Base-by-base conservation (phyloP, 306 rosid species). In the Canavalia gladiata region DNA sequence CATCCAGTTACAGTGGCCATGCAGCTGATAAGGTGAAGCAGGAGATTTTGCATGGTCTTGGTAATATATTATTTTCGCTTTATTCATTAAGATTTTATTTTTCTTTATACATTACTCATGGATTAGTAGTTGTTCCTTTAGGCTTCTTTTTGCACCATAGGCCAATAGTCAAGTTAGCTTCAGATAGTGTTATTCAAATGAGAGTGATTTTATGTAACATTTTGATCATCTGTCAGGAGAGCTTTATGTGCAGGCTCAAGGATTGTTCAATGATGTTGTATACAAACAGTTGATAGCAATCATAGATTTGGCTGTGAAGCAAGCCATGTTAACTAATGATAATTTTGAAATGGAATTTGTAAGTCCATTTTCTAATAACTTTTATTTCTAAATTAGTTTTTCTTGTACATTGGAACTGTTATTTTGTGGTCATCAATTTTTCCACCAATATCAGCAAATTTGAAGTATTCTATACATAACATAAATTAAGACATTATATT, bases 31-130 rank as follows among this genome's bases (percentile, higher is more conserved):
- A 95, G 89, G 94, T 95, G 90, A 91, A 87, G 90, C 97, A 91
- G 91, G 97, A 93, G 92, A 90, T 95, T 87, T 71, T 95, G 87
- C 97, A 91, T 30, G 90, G 92, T 83, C 95, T 95, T 63, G 99
- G 99, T 95, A 95, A 95, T 91, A 76, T 67, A 57, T 74, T 88
- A 49, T 79, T 82, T 65, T 51, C 67, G 62, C 78, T 68, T 64
- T 56, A 12, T 75, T 42, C n/a, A 39, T 45, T 46, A 64, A 46
- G 30, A 46, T 59, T 82, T 34, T 62, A 49, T 50, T 56, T 69
- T 68, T 46, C n/a, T 37, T 7, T 74, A 30, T 54, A 50, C 43
- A 7, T 34, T 60, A 72, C 55, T 54, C 65, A 47, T 62, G 75
- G 71, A 62, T 76, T 51, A 43, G 13, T 18, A 30, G 59, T 62